Conservation (phyloP, 345 rosid species). For the Sonneratia alba region DNA sequence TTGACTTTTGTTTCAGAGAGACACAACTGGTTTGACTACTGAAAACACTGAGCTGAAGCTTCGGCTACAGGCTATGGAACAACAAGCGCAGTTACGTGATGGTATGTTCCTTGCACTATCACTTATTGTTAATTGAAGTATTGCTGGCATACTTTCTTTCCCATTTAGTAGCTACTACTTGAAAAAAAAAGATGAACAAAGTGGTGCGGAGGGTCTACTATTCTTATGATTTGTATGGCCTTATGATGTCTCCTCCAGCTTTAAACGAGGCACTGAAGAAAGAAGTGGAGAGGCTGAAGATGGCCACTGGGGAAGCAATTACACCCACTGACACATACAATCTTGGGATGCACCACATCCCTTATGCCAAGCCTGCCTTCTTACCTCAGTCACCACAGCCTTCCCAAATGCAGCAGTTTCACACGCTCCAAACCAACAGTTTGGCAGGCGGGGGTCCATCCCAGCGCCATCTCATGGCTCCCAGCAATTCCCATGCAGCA, state of each 20-base stretch:
- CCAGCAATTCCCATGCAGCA: conserved; percentile 27
- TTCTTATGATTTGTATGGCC: too few species aligned
- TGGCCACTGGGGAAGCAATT: conserved; percentile 65
- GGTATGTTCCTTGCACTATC: conserved; percentile 27
- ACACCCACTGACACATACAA: conserved; percentile 60
- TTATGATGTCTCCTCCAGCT: conserved; percentile 25
- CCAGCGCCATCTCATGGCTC: conserved; percentile 27
- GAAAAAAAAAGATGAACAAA: too few species aligned
- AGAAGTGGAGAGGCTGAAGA: conserved; percentile 84
- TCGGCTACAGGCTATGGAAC: conserved; percentile 90
- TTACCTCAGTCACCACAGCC: conserved; percentile 39
- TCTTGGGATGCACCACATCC: conserved; percentile 62
- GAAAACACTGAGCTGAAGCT: conserved; percentile 96
- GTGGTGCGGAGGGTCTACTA: too few species aligned
- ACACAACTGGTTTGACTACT: conserved; percentile 63
- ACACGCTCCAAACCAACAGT: conserved; percentile 38
- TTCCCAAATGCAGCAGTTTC: conserved; percentile 46
- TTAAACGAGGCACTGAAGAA: conserved; percentile 81
- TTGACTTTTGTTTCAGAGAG: conserved; percentile 49
- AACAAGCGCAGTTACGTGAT: conserved; percentile 86
- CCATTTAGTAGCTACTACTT: too few species aligned
- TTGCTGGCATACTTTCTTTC: too few species aligned
- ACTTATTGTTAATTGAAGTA: too few species aligned
- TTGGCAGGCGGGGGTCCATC: background rate
- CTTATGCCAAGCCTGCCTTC: conserved; percentile 43